These are phyloP conservation scores for Tulasnella sp. DNA, from an alignment of 768 basidiomycete genomes.

Conservation along the genomic window DNA sequence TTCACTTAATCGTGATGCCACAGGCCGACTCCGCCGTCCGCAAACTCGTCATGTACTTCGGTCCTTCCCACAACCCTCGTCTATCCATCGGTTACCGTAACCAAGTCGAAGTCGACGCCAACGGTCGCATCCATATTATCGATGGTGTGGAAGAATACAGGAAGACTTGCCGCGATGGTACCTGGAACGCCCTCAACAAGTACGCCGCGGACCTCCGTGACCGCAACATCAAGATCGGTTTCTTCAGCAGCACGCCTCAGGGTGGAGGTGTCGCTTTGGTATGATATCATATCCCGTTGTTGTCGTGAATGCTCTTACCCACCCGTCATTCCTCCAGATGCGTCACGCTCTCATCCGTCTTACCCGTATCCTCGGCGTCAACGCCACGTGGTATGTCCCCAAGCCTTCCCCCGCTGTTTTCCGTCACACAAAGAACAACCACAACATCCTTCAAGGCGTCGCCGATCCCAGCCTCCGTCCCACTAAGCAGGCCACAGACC, in stretches of 20 bases:
- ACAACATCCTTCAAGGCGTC: conserved; percentile 91
- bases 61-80: conserved; percentile 50
- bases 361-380: conserved; percentile 64
- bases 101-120: conserved; percentile 79
- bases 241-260: conserved; percentile 93
- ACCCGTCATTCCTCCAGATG: conserved; percentile 42
- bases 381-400: conserved; percentile 79
- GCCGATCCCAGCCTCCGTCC: conserved; percentile 66
- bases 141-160: conserved; percentile 71
- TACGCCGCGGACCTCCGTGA: conserved; percentile 75
- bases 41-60: conserved; percentile 55
- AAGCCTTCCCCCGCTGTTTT: conserved; percentile 83
- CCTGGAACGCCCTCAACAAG: conserved; percentile 72
- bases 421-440: conserved; percentile 83
- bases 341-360: conserved; percentile 87
- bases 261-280: conserved; percentile 92
- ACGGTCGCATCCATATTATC: conserved; percentile 71
- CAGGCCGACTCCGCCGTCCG: conserved; percentile 60
- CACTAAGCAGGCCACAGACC: conserved; percentile 62
- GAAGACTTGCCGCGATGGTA: conserved; percentile 55
- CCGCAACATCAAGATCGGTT: conserved; percentile 79
- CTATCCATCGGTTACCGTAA: conserved; percentile 72
- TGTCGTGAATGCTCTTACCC: background rate
- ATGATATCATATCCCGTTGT: conserved; percentile 25
- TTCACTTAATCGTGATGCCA: background rate